Conservation (phyloP, 306 rosid genomes). For the Cajanus cajan region DNA sequence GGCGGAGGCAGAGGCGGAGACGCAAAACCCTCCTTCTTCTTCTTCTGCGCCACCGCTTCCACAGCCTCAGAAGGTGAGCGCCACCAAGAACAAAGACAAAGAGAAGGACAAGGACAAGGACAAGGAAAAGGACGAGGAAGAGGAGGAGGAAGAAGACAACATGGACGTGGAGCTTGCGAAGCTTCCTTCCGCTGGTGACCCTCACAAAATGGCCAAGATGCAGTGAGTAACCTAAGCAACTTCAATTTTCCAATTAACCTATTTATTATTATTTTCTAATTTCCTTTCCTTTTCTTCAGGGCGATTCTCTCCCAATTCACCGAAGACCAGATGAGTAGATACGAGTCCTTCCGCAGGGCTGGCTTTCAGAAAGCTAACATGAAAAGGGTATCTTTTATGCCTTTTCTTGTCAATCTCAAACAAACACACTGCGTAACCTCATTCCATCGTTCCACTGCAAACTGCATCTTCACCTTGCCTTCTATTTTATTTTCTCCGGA, state of each 20-base stretch:
- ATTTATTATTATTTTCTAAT: not conserved
- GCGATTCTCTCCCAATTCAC: constrained; percentile 78
- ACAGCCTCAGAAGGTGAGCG: constrained; percentile 13
- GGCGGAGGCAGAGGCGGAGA: not conserved
- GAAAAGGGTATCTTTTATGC: constrained; percentile 61
- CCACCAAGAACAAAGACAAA: constrained; percentile 41
- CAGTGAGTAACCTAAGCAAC: constrained; percentile 33
- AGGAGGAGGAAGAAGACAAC: constrained; percentile 89
- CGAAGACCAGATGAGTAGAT: constrained; percentile 92
- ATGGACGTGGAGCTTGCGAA: constrained; percentile 89
- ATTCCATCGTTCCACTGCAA: not conserved
- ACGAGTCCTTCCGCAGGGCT: constrained; percentile 89
- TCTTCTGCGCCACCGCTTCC: not conserved
- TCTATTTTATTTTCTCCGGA: not conserved
- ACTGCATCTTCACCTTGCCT: not conserved
- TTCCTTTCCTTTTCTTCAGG: constrained; percentile 40
- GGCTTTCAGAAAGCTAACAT: constrained; percentile 92
- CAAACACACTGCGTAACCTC: not conserved
- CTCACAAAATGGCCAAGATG: constrained; percentile 87
- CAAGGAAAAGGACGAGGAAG: constrained; percentile 65
- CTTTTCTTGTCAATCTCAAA: not conserved
- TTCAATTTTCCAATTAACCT: not conserved
- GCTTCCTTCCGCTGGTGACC: constrained; percentile 71
- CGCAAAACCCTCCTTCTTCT: constrained; percentile 34
- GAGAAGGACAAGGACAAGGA: not conserved